A percentile compares a stretch with the other conserved stretches of the same genome.
phyloP scores from a whole-genome alignment of 441 rosid species.

The Populus hybrid region DNA sequence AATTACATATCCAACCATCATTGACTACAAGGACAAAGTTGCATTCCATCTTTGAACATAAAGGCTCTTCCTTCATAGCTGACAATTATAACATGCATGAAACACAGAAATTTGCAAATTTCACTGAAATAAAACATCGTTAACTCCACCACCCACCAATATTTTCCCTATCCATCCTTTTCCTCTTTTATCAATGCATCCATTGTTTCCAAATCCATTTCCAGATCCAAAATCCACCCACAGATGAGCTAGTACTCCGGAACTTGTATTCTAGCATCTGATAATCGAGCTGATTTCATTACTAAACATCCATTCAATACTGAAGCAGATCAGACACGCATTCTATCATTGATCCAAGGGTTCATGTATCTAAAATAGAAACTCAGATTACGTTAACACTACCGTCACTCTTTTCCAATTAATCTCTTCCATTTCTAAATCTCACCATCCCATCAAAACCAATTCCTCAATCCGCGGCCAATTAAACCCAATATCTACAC shows the following conservation, averaged over 20 bases:
- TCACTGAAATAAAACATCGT: not conserved
- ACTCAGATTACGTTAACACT: not conserved
- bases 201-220: not conserved
- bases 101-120: not conserved
- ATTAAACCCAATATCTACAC: not conserved
- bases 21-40: not conserved
- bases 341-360: not conserved
- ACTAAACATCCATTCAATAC: too few species aligned
- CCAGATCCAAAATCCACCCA: not conserved
- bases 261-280: not conserved
- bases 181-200: not conserved
- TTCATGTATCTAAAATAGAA: not conserved
- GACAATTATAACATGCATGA: not conserved
- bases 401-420: not conserved
- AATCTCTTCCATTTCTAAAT: not conserved
- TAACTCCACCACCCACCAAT: not conserved
- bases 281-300: not conserved
- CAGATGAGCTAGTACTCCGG: not conserved
- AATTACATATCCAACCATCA: not conserved
- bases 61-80: not conserved
- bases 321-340: not conserved
- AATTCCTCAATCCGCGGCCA: not conserved
- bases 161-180: too few species aligned
- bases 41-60: not conserved
- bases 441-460: not conserved